phyloP scores from a whole-genome alignment of 2,329 filamentous ascomycete genomes.

The Sordariomycetes sp. region DNA sequence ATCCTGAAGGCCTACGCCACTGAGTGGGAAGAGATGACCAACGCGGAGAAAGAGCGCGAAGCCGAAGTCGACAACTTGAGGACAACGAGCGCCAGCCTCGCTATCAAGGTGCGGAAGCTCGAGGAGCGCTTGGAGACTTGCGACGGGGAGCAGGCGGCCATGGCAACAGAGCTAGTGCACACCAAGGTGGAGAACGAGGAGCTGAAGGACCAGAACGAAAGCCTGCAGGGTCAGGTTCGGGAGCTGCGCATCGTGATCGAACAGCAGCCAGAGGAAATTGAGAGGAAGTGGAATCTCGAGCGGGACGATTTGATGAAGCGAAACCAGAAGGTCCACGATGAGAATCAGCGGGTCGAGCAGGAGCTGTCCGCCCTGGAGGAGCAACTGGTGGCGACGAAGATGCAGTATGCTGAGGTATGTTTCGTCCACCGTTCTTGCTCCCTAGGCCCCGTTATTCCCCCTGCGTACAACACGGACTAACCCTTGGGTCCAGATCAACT shows the following conservation, averaged over 20 bases:
- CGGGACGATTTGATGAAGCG: conserved; percentile 87
- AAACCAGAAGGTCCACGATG: conserved; percentile 87
- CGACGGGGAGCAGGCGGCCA: conserved; percentile 80
- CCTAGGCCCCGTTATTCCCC: not conserved
- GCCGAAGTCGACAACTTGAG: conserved; percentile 68
- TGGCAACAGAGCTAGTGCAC: conserved; percentile 84
- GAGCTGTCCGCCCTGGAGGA: conserved; percentile 88
- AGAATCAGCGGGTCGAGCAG: conserved; percentile 81
- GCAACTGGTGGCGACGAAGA: conserved; percentile 84
- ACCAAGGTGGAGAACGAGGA: conserved; percentile 91
- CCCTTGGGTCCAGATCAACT: conserved; percentile 48
- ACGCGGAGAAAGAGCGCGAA: conserved; percentile 72
- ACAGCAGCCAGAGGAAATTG: conserved; percentile 79
- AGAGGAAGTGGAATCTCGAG: conserved; percentile 69
- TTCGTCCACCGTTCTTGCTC: not conserved
- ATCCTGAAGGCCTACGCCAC: conserved; percentile 68
- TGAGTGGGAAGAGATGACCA: conserved; percentile 90
- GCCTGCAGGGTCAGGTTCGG: conserved; percentile 69
- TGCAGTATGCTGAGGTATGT: conserved; percentile 88
- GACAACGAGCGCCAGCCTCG: conserved; percentile 53
- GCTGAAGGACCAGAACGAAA: conserved; percentile 82
- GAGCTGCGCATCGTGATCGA: conserved; percentile 83
- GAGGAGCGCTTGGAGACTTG: conserved; percentile 83
- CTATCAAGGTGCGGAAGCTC: conserved; percentile 68
- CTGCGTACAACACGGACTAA: not conserved